Evolutionary conservation across 805 yeast genomes (phyloP).

Genomic region (Pichia scutulata): DNA sequence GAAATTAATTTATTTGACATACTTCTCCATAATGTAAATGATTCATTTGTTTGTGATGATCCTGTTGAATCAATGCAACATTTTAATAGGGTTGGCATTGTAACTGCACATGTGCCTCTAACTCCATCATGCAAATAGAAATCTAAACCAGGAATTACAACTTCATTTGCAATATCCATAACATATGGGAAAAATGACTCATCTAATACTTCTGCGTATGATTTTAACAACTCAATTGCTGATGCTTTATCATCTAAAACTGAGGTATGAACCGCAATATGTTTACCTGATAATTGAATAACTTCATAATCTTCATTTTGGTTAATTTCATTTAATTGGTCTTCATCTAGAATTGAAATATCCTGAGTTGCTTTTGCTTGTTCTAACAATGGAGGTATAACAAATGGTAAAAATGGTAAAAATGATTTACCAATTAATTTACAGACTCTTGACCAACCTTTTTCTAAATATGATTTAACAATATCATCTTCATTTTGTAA

Average conservation of each 20-base stretch:
- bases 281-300: conserved; percentile 82
- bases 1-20: conserved; percentile 60
- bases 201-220: conserved; percentile 78
- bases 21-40: conserved; percentile 63
- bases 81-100: conserved; percentile 69
- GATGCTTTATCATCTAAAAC: conserved; percentile 88
- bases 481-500: conserved; percentile 72
- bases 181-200: conserved; percentile 81
- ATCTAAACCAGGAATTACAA: conserved; percentile 81
- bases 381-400: conserved; percentile 79
- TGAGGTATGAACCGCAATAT: conserved; percentile 91
- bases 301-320: conserved; percentile 94
- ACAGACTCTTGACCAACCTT: conserved; percentile 95
- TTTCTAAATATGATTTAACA: conserved; percentile 76
- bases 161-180: conserved; percentile 63
- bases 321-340: conserved; percentile 71
- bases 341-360: conserved; percentile 81
- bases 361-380: conserved; percentile 90
- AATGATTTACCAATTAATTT: conserved; percentile 79
- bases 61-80: conserved; percentile 53
- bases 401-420: conserved; percentile 72
- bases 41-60: conserved; percentile 44
- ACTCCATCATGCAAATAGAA: conserved; percentile 93
- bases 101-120: conserved; percentile 79
- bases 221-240: conserved; percentile 81